Evolutionary conservation across 2,329 filamentous ascomycete species (phyloP).

Genomic region (Pseudopyricularia cyperi): DNA sequence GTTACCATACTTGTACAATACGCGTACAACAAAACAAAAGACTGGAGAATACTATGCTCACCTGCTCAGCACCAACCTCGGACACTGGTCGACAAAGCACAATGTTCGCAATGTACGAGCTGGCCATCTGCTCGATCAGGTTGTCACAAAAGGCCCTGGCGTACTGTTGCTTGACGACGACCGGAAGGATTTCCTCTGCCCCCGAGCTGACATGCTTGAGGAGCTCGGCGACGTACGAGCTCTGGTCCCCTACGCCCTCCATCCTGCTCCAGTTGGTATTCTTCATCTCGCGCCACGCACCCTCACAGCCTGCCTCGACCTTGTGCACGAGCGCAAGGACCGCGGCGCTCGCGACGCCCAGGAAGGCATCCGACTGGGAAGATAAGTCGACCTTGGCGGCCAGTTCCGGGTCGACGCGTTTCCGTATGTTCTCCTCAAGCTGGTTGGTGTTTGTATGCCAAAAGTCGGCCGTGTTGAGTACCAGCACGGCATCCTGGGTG

Average conservation of each 20-base stretch:
- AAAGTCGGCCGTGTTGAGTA: slow-evolving; percentile 94
- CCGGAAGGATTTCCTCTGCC: slow-evolving; percentile 59
- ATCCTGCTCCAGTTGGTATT: slow-evolving; percentile 92
- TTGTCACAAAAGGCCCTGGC: slow-evolving; percentile 91
- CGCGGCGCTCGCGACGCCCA: slow-evolving; percentile 83
- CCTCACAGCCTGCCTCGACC: slow-evolving; percentile 71
- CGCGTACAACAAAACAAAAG: neutral
- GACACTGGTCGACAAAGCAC: slow-evolving; percentile 84
- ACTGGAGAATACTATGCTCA: slow-evolving; percentile 18
- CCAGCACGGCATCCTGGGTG: slow-evolving; percentile 67
- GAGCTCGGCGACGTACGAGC: slow-evolving; percentile 77
- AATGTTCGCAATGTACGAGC: slow-evolving; percentile 68
- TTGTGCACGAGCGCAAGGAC: slow-evolving; percentile 73
- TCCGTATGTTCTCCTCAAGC: slow-evolving; percentile 87
- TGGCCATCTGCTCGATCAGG: slow-evolving; percentile 76
- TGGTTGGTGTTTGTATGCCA: slow-evolving; percentile 85
- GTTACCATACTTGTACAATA: neutral
- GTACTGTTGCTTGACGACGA: slow-evolving; percentile 85
- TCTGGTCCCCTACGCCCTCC: slow-evolving; percentile 87
- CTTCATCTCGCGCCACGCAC: slow-evolving; percentile 91
- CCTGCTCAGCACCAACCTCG: slow-evolving; percentile 87
- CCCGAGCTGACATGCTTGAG: slow-evolving; percentile 59
- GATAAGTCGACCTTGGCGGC: slow-evolving; percentile 72
- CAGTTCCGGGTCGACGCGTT: slow-evolving; percentile 71
- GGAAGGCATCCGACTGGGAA: slow-evolving; percentile 86